Percentiles rank a stretch among this genome's conserved stretches.
phyloP scores from a whole-genome alignment of 495 filamentous ascomycete genomes.

The Hypomontagnella monticulosa region DNA sequence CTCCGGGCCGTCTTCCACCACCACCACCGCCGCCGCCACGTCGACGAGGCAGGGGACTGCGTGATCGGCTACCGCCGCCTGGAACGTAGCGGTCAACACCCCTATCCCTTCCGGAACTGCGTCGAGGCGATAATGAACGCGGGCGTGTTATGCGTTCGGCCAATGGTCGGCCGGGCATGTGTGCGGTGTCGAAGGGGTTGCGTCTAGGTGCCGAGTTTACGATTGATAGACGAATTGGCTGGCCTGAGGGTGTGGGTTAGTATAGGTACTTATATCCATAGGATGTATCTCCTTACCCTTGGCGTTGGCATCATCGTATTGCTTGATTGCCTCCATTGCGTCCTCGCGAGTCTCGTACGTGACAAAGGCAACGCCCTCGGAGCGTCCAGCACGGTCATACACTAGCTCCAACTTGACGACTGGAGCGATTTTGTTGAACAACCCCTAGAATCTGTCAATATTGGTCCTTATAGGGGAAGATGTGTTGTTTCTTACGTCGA shows the following conservation, averaged over 20 bases:
- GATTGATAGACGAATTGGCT: constrained; percentile 84
- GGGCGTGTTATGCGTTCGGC: constrained; percentile 77
- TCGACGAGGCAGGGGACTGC: constrained; percentile 57
- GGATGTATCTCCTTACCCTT: constrained; percentile 62
- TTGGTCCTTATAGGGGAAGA: neutral
- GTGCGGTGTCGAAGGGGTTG: constrained; percentile 68
- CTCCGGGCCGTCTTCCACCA: constrained; percentile 59
- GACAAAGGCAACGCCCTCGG: constrained; percentile 85
- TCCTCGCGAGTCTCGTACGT: constrained; percentile 76
- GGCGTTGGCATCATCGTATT: constrained; percentile 92
- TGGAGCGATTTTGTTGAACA: constrained; percentile 82
- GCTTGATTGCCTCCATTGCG: constrained; percentile 76
- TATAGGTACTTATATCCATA: constrained; percentile 1
- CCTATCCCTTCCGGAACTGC: constrained; percentile 72
- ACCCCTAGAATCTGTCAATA: constrained; percentile 63
- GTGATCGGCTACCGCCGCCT: constrained; percentile 61
- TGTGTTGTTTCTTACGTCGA: constrained; percentile 67
- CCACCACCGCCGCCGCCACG: constrained; percentile 51
- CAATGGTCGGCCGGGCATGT: constrained; percentile 66
- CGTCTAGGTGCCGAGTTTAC: constrained; percentile 61
- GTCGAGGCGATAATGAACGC: constrained; percentile 61
- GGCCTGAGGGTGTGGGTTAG: constrained; percentile 55
- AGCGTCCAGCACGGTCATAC: constrained; percentile 92
- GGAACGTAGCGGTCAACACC: constrained; percentile 89
- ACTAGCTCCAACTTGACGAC: constrained; percentile 74